These are phyloP conservation scores for Aspergillus sp. DNA, from an alignment of 2,329 filamentous ascomycete species.

Conservation along the genomic window DNA sequence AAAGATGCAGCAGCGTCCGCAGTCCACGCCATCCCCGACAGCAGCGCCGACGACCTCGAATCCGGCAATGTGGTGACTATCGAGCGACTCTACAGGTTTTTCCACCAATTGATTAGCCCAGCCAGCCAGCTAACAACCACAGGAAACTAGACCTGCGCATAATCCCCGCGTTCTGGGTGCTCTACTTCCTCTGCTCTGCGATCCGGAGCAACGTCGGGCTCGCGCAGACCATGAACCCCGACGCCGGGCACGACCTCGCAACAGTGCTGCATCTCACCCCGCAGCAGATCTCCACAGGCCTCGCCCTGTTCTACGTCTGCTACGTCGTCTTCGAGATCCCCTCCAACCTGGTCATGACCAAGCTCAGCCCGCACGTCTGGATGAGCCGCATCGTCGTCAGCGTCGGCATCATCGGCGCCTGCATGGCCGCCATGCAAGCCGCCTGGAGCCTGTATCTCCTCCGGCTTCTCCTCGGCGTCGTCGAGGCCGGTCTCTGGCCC, in stretches of 20 bases:
- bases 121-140: background rate
- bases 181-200: constrained; percentile 87
- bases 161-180: constrained; percentile 69
- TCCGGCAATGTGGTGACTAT: constrained; percentile 11
- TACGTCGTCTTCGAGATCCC: constrained; percentile 86
- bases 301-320: constrained; percentile 84
- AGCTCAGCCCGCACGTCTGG: constrained; percentile 75
- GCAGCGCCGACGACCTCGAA: constrained; percentile 11
- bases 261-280: constrained; percentile 58
- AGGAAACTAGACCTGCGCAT: constrained; percentile 52
- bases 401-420: constrained; percentile 73
- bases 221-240: constrained; percentile 84
- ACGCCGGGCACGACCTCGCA: constrained; percentile 63
- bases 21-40: no score
- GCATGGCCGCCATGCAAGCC: constrained; percentile 70
- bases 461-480: constrained; percentile 72
- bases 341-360: constrained; percentile 81
- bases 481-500: constrained; percentile 91
- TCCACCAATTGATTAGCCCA: background rate
- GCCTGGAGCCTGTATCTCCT: constrained; percentile 84
- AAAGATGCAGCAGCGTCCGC: no score
- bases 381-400: constrained; percentile 86
- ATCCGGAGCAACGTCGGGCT: constrained; percentile 87
- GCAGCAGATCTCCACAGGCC: constrained; percentile 71
- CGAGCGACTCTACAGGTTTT: constrained; percentile 31